Percentiles rank a stretch among this genome's conserved stretches.
Evolutionary conservation across 257 asterid genomes (phyloP).

Genomic region (Ophiorrhiza pumila): DNA sequence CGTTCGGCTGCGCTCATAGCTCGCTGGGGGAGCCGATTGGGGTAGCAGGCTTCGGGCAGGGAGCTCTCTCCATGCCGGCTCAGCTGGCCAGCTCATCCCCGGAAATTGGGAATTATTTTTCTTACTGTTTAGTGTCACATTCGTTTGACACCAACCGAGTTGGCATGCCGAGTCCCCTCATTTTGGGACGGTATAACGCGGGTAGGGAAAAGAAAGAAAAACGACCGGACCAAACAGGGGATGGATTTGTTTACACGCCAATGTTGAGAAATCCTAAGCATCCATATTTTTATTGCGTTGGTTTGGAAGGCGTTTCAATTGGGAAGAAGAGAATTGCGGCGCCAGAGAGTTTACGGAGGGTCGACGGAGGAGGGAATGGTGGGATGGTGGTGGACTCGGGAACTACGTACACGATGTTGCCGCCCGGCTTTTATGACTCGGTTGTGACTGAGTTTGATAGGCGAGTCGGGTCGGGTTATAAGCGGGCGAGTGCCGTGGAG

Average conservation of each 20-base stretch:
- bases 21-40: conserved; percentile 93
- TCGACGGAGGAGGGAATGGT: conserved; percentile 67
- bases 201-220: conserved; percentile 20
- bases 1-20: conserved; percentile 79
- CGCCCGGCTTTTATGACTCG: conserved; percentile 42
- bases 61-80: conserved; percentile 68
- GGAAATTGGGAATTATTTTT: conserved; percentile 72
- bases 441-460: conserved; percentile 45
- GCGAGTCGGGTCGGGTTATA: conserved; percentile 36
- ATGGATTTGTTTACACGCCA: conserved; percentile 55
- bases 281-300: conserved; percentile 66
- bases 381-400: conserved; percentile 99
- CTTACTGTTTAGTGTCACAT: conserved; percentile 78
- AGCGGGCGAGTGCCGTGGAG: conserved; percentile 58
- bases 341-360: conserved; percentile 49
- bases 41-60: conserved; percentile 94
- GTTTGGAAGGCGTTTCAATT: conserved; percentile 57
- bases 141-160: conserved; percentile 41
- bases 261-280: conserved; percentile 76
- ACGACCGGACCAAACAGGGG: background rate
- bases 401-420: conserved; percentile 86
- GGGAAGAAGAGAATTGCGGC: conserved; percentile 48
- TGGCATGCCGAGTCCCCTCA: conserved; percentile 66
- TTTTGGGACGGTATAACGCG: conserved; percentile 54
- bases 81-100: conserved; percentile 65